Evolutionary conservation across 1,284 basidiomycete species (phyloP).

Genomic region (Entoloma clypeatum): DNA sequence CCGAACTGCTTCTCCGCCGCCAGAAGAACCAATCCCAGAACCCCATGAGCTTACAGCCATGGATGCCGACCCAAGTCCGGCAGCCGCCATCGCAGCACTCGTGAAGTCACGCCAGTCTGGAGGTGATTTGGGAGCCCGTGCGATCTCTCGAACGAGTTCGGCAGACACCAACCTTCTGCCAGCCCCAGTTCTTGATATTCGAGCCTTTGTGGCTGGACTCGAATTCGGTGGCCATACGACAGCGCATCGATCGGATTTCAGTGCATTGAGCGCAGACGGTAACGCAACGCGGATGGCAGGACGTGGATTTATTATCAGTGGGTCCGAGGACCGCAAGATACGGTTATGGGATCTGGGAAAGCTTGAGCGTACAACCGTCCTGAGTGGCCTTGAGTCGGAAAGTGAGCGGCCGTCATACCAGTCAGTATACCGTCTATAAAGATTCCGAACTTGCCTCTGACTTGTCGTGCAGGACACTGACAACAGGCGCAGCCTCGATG

Average conservation of each 20-base stretch:
- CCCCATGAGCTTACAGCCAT: constrained; percentile 45
- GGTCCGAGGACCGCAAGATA: constrained; percentile 78
- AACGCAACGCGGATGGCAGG: constrained; percentile 35
- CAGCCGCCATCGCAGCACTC: constrained; percentile 62
- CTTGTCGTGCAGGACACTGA: constrained; percentile 26
- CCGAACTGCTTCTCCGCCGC: constrained; percentile 38
- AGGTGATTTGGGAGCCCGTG: constrained; percentile 24
- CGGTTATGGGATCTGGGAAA: constrained; percentile 80
- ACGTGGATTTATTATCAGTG: constrained; percentile 75
- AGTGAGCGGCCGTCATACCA: constrained; percentile 66
- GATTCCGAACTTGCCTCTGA: constrained; percentile 4
- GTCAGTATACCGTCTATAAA: constrained; percentile 35
- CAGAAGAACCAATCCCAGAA: constrained; percentile 47
- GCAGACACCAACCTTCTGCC: constrained; percentile 35
- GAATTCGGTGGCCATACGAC: constrained; percentile 69
- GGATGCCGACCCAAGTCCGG: constrained; percentile 59
- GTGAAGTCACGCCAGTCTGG: constrained; percentile 42
- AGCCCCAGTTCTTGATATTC: constrained; percentile 56
- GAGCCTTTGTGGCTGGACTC: constrained; percentile 60
- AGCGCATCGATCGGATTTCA: constrained; percentile 52
- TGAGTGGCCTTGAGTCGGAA: constrained; percentile 70
- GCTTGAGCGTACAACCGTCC: constrained; percentile 66
- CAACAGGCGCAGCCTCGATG: constrained; percentile 41
- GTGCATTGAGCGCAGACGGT: constrained; percentile 42
- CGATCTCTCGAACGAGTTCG: constrained; percentile 24